Base-by-base conservation (phyloP, 73 alveolate genomes). In the Effrenium voratum region DNA sequence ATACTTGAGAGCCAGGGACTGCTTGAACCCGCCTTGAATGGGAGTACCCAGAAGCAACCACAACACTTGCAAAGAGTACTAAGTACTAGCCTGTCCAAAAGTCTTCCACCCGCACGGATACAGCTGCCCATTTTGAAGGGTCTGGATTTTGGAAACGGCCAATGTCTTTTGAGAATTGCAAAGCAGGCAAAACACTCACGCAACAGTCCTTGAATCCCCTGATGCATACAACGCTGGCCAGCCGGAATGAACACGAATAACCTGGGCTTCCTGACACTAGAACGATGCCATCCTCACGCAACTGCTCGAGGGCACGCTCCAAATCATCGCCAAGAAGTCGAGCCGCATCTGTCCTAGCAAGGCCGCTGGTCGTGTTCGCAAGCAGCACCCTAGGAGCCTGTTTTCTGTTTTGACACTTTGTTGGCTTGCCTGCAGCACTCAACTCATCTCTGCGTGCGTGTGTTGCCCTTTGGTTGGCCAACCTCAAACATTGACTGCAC, bases 211-310 rank as follows among this genome's bases (percentile, higher is more conserved):
- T 43, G 68, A 24, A 10, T n/a, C 34, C 92, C 60, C 4, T 40
- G 91, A n/a, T n/a, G n/a, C n/a, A n/a, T n/a, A n/a, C n/a, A n/a
- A n/a, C n/a, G n/a, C n/a, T 45, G 70, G 70, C 47, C 24, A 34
- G 75, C 63, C 8, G 26, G 26, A 8, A 12, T 52, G 26, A 19
- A 19, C 8, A 52, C 63, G 19, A 12, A 8, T 52, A 8, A 52
- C 19, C 63, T 19, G 8, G 63, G 19, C 26, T 52, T 19, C 26
- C 63, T 19, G 26, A 52, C 92, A 82, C 19, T 22, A 82, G 19
- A 32, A 82, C 92, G 38, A 82, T 34, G 36, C 92, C 92, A 16
- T 82, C 92, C 13, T 82, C 92, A 22, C n/a, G 92, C 75, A 82
- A 50, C 73, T 82, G 92, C 36, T 36, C 19, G 15, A 82, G 73